Conservation (phyloP, 1,284 basidiomycete species). For the Trichosporon asahii region DNA sequence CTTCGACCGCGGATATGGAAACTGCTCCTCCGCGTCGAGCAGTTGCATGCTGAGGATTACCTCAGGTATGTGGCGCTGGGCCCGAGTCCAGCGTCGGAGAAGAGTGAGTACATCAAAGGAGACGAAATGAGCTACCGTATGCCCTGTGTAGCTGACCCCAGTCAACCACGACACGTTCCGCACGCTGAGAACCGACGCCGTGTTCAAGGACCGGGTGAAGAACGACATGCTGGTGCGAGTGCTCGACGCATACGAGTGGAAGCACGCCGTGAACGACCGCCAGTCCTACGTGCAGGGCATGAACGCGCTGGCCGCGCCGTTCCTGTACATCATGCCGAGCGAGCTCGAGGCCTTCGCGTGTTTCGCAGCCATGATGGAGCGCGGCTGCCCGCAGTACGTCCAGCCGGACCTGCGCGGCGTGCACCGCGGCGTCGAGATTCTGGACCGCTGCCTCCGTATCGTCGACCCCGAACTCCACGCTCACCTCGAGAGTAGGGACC, state of each 20-base stretch:
- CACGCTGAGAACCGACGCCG: conserved; percentile 88
- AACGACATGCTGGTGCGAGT: conserved; percentile 95
- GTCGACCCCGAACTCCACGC: conserved; percentile 81
- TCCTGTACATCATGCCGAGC: conserved; percentile 91
- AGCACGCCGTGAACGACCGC: conserved; percentile 38
- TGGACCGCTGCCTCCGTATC: conserved; percentile 85
- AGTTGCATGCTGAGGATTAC: conserved; percentile 71
- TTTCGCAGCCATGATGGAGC: conserved; percentile 91
- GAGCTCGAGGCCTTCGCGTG: conserved; percentile 95
- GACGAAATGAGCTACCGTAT: neutral
- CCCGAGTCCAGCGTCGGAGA: conserved; percentile 80
- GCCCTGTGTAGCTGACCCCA: conserved; percentile 29
- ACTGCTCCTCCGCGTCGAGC: conserved; percentile 75
- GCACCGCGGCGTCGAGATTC: conserved; percentile 85
- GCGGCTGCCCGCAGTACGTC: conserved; percentile 87
- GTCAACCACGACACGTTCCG: conserved; percentile 61
- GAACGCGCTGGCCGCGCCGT: conserved; percentile 97
- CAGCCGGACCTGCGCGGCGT: conserved; percentile 93
- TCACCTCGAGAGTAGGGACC: conserved; percentile 79
- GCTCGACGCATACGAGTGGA: conserved; percentile 95
- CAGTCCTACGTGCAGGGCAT: conserved; percentile 91
- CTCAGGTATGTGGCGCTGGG: conserved; percentile 76
- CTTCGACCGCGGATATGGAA: conserved; percentile 70
- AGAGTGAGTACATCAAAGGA: conserved; percentile 62
- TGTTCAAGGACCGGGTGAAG: conserved; percentile 89